Base-by-base conservation (phyloP, 139 green algal species). In the Pycnococcus provasolii region DNA sequence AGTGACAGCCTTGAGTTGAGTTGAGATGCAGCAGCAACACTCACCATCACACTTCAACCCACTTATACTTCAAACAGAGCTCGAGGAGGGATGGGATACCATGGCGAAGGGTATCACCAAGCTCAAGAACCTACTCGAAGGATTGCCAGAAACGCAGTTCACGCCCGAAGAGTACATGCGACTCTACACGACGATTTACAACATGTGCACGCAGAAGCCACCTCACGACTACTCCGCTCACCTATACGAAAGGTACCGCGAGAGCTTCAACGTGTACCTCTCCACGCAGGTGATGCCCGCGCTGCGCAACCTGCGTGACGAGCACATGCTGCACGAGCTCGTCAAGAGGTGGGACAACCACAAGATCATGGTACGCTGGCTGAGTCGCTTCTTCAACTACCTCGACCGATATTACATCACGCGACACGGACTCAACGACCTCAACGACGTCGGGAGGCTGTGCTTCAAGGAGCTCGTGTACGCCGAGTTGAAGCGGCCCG, bases 171-270 rank as follows among this genome's bases (percentile, higher is more conserved):
- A 96, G 73, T 98, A 96, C 77, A 98, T 97, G 88, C 84, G 78
- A 60, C 80, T 95, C 9, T 96, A 96, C 78, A 96, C 90, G 51
- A 94, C 85, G 5, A 95, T 95, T 64, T 97, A 97, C 84, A 95
- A 97, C 77, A 97, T 97, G 94, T 99, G 94, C 84, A 99, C 94
- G 0, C 94, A 99, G 75, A 99, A 99, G 80, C 88, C 91, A 2
- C 94, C 94, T 0, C 82, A 97, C 57, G 94, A 99, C 68, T 96
- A 95, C 74, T 96, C 89, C 3, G 85, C 96, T 78, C 81, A 92
- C 79, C 85, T 99, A 45, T 99, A 99, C 69, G 66, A 82, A 1
- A 77, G 88, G 52, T 99, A 99, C 71, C 67, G 82, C 13, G 79
- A 93, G 9, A 80, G 85, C 1, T 98, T 99, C 72, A 83, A 90